Conservation (phyloP, 495 filamentous ascomycete genomes). For the Aspergillus indologenus region DNA sequence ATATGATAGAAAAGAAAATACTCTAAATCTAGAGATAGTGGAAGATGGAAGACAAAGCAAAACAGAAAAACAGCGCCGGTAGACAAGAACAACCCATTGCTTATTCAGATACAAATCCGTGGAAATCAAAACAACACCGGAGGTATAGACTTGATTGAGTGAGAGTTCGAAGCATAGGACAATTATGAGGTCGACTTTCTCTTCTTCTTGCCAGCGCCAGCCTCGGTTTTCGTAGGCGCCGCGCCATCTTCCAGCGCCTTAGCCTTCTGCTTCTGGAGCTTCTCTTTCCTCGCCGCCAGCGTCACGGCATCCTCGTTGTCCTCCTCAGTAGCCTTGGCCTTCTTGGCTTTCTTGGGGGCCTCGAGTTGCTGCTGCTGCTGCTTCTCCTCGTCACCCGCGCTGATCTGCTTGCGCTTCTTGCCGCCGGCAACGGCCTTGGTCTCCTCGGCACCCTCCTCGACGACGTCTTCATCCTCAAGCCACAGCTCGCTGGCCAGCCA, state of each 20-base stretch:
- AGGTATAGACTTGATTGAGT: slow-evolving; percentile 4
- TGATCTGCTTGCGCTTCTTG: slow-evolving; percentile 63
- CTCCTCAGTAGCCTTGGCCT: slow-evolving; percentile 41
- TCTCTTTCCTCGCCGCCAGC: slow-evolving; percentile 56
- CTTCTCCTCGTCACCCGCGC: slow-evolving; percentile 55
- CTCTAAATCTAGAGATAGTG: slow-evolving; percentile 7
- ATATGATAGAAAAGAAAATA: slow-evolving; percentile 1
- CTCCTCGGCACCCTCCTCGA: slow-evolving; percentile 52
- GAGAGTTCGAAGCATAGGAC: slow-evolving; percentile 9
- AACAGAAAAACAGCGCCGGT: slow-evolving; percentile 23
- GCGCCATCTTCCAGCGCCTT: slow-evolving; percentile 44
- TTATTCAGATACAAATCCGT: slow-evolving; percentile 24
- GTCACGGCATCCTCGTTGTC: slow-evolving; percentile 49
- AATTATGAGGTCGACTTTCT: slow-evolving; percentile 43
- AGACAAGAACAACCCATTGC: slow-evolving; percentile 18
- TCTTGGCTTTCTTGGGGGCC: slow-evolving; percentile 55
- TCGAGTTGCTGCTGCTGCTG: slow-evolving; percentile 58
- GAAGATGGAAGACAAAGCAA: slow-evolving; percentile 25
- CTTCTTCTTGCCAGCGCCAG: slow-evolving; percentile 39
- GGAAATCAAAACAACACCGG: slow-evolving; percentile 27
- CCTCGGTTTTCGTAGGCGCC: slow-evolving; percentile 17
- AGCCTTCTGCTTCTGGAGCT: slow-evolving; percentile 53
- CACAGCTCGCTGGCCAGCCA: slow-evolving; percentile 91
- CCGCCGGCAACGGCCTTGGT: slow-evolving; percentile 47
- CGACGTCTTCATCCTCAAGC: slow-evolving; percentile 74